Evolutionary conservation across 345 rosid species (phyloP).

Genomic region (Ailanthus altissimus): DNA sequence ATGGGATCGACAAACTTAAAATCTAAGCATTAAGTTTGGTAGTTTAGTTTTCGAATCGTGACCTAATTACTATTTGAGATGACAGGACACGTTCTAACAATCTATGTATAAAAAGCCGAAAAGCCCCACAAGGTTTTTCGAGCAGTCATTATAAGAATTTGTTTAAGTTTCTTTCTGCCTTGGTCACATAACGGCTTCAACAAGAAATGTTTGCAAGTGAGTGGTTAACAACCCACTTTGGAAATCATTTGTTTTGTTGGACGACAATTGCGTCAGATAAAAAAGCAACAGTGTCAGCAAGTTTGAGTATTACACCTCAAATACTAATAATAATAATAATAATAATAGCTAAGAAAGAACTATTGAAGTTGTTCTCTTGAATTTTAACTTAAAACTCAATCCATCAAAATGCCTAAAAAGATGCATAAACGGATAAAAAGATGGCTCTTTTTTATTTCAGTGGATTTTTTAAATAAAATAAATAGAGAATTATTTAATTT

Average conservation of each 20-base stretch:
- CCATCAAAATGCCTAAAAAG: too few relatives aligned
- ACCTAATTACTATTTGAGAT: slow-evolving; percentile 32
- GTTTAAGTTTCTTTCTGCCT: slow-evolving; percentile 4
- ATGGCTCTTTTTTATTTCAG: too few relatives aligned
- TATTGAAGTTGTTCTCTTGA: too few relatives aligned
- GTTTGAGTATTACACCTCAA: too few relatives aligned
- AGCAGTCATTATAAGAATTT: background rate
- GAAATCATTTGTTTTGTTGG: slow-evolving; percentile 6
- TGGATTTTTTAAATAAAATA: too few relatives aligned
- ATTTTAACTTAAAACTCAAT: too few relatives aligned
- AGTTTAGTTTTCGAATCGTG: slow-evolving; percentile 34
- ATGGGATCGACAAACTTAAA: background rate
- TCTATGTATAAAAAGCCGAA: background rate
- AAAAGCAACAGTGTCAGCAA: background rate
- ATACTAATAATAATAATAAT: too few relatives aligned
- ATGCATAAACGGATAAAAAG: too few relatives aligned
- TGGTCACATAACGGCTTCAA: slow-evolving; percentile 46
- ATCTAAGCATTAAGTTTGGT: slow-evolving; percentile 17
- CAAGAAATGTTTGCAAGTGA: slow-evolving; percentile 40
- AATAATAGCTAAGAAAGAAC: too few relatives aligned
- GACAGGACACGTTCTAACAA: too few relatives aligned
- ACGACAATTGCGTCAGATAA: slow-evolving; percentile 12
- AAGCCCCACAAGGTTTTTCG: background rate
- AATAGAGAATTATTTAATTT: too few relatives aligned
- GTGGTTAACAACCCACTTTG: slow-evolving; percentile 32